A percentile compares a stretch with the other conserved stretches of the same genome.
Conservation (phyloP, 1,284 basidiomycete genomes). For the Ganoderma lucidum region DNA sequence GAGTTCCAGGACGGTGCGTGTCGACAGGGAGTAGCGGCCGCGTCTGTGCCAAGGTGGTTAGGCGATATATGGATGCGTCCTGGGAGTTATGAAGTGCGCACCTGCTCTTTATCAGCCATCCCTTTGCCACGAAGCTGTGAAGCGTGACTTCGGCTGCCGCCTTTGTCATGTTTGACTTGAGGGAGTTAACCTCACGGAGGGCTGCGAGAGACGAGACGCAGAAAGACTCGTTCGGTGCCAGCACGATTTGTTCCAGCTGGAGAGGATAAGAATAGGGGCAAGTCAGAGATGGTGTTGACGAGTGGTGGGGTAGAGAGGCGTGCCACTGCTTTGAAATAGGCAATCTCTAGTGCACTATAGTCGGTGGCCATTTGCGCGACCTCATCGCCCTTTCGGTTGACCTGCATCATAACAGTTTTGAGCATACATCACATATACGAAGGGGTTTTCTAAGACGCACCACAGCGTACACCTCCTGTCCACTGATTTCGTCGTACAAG, state of each 20-base stretch:
- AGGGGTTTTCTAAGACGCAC: slow-evolving; percentile 48
- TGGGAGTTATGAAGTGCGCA: slow-evolving; percentile 44
- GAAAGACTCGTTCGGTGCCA: slow-evolving; percentile 76
- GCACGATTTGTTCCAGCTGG: slow-evolving; percentile 89
- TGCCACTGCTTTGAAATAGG: slow-evolving; percentile 84
- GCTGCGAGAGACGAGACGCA: slow-evolving; percentile 82
- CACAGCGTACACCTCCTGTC: slow-evolving; percentile 68
- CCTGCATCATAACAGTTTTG: slow-evolving; percentile 48
- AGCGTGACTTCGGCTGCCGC: slow-evolving; percentile 78
- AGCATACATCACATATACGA: not conserved
- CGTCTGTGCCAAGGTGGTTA: slow-evolving; percentile 33
- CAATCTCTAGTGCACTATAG: slow-evolving; percentile 78
- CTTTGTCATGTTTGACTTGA: slow-evolving; percentile 78
- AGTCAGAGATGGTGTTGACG: not conserved
- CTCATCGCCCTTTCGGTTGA: slow-evolving; percentile 80
- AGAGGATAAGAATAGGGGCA: not conserved
- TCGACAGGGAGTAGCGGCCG: slow-evolving; percentile 81
- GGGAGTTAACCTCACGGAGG: slow-evolving; percentile 68
- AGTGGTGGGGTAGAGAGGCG: slow-evolving; percentile 37
- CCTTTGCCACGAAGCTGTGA: slow-evolving; percentile 81
- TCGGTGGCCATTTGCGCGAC: slow-evolving; percentile 86
- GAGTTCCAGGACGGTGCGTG: slow-evolving; percentile 80
- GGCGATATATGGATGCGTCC: not conserved
- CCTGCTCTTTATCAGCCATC: slow-evolving; percentile 84
- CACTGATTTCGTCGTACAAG: slow-evolving; percentile 68